A percentile compares a stretch with the other conserved stretches of the same genome.
These are phyloP conservation scores for Onygenales sp. DNA, from an alignment of 2,329 filamentous ascomycete species.

Conservation along the genomic window DNA sequence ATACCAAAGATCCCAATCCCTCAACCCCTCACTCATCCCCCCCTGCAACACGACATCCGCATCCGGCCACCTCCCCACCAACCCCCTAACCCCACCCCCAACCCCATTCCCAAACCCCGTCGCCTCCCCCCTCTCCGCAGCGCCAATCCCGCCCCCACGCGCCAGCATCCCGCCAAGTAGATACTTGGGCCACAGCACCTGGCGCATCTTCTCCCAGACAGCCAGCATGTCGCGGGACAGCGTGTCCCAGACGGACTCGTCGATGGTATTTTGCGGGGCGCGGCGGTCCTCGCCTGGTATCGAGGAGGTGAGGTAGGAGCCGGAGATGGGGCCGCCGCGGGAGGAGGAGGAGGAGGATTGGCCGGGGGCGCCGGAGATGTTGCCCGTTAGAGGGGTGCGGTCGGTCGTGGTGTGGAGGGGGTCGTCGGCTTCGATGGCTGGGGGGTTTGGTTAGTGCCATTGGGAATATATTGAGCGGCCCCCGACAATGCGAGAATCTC, in stretches of 20 bases:
- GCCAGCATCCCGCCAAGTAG: slow-evolving; percentile 62
- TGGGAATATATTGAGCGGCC: background rate
- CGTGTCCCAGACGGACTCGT: slow-evolving; percentile 97
- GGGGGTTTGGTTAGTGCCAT: background rate
- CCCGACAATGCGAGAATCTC: background rate
- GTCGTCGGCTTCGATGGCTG: slow-evolving; percentile 87
- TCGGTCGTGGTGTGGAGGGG: slow-evolving; percentile 61
- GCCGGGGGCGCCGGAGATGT: slow-evolving; percentile 43
- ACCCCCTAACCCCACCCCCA: slow-evolving; percentile 40
- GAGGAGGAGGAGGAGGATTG: background rate
- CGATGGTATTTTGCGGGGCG: slow-evolving; percentile 85
- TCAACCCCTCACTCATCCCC: slow-evolving; percentile 76
- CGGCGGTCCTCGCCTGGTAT: slow-evolving; percentile 89
- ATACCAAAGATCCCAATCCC: slow-evolving; percentile 93
- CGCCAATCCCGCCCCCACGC: slow-evolving; percentile 44
- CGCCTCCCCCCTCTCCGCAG: slow-evolving; percentile 49
- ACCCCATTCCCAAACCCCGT: slow-evolving; percentile 29
- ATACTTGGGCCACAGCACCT: slow-evolving; percentile 94
- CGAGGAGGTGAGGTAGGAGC: slow-evolving; percentile 75
- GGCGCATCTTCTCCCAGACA: slow-evolving; percentile 96
- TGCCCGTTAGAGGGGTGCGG: slow-evolving; percentile 72
- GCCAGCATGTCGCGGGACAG: slow-evolving; percentile 81
- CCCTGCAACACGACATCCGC: slow-evolving; percentile 57
- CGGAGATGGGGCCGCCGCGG: slow-evolving; percentile 42
- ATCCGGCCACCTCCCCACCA: slow-evolving; percentile 58